A percentile compares a stretch with the other conserved stretches of the same genome.
Conservation (phyloP, 768 basidiomycete genomes). For the Mycena sanguinolenta region DNA sequence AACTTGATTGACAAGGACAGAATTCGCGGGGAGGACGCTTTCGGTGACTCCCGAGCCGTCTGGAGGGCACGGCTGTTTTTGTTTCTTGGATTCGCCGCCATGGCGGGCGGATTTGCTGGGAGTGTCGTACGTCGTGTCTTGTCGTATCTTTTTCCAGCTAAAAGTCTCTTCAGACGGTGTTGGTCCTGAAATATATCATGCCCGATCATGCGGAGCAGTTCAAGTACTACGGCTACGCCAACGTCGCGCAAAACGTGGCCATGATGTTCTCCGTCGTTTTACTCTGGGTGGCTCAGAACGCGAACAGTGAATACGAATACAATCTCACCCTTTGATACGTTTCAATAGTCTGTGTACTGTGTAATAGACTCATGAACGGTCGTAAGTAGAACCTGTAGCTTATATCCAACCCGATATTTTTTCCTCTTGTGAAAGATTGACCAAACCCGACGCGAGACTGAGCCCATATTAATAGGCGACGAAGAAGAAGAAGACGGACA, state of each 20-base stretch:
- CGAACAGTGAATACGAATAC: conserved; percentile 92
- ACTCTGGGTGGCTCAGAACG: conserved; percentile 92
- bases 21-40: conserved; percentile 82
- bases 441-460: too few species aligned
- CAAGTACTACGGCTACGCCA: conserved; percentile 93
- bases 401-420: neutral
- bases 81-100: conserved; percentile 95
- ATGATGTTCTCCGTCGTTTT: conserved; percentile 89
- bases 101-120: conserved; percentile 98
- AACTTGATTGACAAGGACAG: conserved; percentile 96
- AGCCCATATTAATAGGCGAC: too few species aligned
- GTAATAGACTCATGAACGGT: too few species aligned
- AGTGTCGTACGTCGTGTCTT: conserved; percentile 79
- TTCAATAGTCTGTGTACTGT: neutral
- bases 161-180: conserved; percentile 72
- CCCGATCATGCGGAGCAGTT: conserved; percentile 80
- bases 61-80: conserved; percentile 93
- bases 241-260: conserved; percentile 91
- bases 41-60: conserved; percentile 86
- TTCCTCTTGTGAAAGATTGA: too few species aligned
- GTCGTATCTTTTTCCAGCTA: neutral
- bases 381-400: neutral
- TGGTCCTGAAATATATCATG: conserved; percentile 92
- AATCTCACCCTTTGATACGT: conserved; percentile 76
- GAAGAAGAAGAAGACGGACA: too few species aligned